These are phyloP conservation scores for Leccinellum rugosiceps DNA, from an alignment of 768 basidiomycete genomes.

Conservation along the genomic window DNA sequence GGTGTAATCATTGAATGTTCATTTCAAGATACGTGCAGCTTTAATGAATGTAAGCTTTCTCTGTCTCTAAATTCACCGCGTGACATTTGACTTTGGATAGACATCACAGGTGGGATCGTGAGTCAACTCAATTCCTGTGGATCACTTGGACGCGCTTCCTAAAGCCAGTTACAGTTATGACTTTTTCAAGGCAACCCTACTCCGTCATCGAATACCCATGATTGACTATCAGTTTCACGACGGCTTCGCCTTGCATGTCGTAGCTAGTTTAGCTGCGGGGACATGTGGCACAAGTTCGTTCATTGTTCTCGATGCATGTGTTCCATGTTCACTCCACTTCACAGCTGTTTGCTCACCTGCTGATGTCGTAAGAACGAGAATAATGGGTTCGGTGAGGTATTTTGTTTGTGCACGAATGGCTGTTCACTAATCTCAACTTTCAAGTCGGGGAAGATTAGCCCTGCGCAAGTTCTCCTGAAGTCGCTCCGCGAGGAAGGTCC, in stretches of 20 bases:
- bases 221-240: slow-evolving; percentile 62
- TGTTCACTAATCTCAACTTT: slow-evolving; percentile 3
- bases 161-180: slow-evolving; percentile 54
- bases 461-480: slow-evolving; percentile 49
- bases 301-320: slow-evolving; percentile 19
- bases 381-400: slow-evolving; percentile 68
- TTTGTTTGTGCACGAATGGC: neutral
- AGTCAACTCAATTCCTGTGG: slow-evolving; percentile 29
- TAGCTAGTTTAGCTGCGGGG: slow-evolving; percentile 67
- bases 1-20: slow-evolving; percentile 5
- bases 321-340: slow-evolving; percentile 2
- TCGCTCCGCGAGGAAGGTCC: slow-evolving; percentile 74
- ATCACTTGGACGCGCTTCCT: neutral
- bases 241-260: slow-evolving; percentile 61
- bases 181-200: slow-evolving; percentile 62
- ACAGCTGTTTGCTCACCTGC: slow-evolving; percentile 76
- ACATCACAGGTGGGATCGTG: slow-evolving; percentile 83
- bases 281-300: slow-evolving; percentile 78
- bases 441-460: slow-evolving; percentile 50
- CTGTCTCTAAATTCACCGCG: neutral
- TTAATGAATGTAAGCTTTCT: slow-evolving; percentile 65
- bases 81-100: slow-evolving; percentile 34
- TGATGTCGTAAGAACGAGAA: slow-evolving; percentile 71
- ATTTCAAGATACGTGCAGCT: slow-evolving; percentile 51
- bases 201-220: slow-evolving; percentile 51